Base-by-base conservation (phyloP, 306 rosid genomes). In the Cicer cuneatum region DNA sequence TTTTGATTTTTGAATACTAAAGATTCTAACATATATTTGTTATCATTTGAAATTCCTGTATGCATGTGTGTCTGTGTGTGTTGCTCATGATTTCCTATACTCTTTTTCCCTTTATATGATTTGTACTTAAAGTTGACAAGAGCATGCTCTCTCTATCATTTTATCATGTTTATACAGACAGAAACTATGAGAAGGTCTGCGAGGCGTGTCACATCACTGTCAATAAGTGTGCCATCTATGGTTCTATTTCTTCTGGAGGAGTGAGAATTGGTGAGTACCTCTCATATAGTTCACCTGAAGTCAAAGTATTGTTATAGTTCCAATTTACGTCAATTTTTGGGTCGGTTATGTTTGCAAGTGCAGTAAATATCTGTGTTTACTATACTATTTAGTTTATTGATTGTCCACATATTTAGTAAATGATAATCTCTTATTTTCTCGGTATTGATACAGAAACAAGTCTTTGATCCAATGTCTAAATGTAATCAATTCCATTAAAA, bases 191-290 rank as follows among this genome's bases (percentile, higher is more conserved):
- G 85, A 89, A 86, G 83, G 91, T 89, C 54, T 89, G 97, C 24
- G 97, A 93, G 89, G 85, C 87, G 9, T 90, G 96, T 73, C 82
- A 90, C 71, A 89, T 93, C 63, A 86, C 93, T 70, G 85, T 89
- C 53, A 90, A 90, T 69, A 90, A 90, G 79, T 74, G 89, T 84
- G 87, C 92, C 24, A 90, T 89, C 66, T 84, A 85, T 74, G 97
- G 98, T 69, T 88, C 91, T 7, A 81, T 89, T 67, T 93, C 85
- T 40, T 83, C 85, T 5, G 92, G 93, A 60, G 97, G 98, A 40
- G 93, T 87, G 67, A 87, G 98, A 81, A 85, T 93, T 24, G 97
- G 96, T 90, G 72, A 85, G 98, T 80, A 61, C 38, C 65, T 67
- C 58, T 56, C 43, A 7, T 64, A 10, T 38, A 51, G 10, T 42